phyloP scores from a whole-genome alignment of 139 green algal genomes.

The Haematococcus sp. region DNA sequence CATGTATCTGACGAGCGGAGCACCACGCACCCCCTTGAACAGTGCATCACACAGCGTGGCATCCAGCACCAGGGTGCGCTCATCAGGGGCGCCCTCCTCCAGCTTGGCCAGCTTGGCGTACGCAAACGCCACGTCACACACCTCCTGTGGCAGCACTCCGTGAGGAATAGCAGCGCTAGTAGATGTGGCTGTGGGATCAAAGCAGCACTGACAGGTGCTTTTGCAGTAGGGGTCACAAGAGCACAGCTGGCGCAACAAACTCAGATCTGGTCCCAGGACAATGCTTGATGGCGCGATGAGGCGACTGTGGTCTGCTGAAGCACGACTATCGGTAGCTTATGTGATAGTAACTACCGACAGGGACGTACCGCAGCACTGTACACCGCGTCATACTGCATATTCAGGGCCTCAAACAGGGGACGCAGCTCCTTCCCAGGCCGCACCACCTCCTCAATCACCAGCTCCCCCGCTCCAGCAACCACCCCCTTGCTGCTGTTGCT shows the following conservation, averaged over 20 bases:
- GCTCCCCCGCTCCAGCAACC: neutral
- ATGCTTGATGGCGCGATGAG: too few species aligned
- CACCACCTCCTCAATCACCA: constrained; percentile 51
- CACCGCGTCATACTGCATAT: neutral
- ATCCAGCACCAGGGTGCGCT: constrained; percentile 45
- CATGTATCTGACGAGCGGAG: too few species aligned
- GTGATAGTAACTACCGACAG: too few species aligned
- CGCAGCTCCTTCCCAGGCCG: constrained; percentile 30
- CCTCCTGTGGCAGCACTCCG: neutral
- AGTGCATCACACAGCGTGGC: constrained; percentile 56
- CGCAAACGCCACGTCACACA: constrained; percentile 32
- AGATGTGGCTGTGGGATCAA: too few species aligned
- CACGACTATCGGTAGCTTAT: too few species aligned
- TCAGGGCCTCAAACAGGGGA: constrained; percentile 38
- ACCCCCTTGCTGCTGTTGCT: neutral
- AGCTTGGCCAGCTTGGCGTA: constrained; percentile 44
- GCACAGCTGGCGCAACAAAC: too few species aligned
- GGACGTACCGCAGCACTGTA: constrained; percentile 18
- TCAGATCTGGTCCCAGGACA: too few species aligned
- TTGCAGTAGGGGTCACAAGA: too few species aligned
- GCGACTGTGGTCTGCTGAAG: too few species aligned
- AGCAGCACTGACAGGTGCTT: too few species aligned
- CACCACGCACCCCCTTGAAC: constrained; percentile 33
- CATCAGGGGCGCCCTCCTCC: constrained; percentile 25
- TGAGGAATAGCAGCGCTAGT: too few species aligned